Conservation (phyloP, 495 filamentous ascomycete genomes). For the Jackrogersella minutella region DNA sequence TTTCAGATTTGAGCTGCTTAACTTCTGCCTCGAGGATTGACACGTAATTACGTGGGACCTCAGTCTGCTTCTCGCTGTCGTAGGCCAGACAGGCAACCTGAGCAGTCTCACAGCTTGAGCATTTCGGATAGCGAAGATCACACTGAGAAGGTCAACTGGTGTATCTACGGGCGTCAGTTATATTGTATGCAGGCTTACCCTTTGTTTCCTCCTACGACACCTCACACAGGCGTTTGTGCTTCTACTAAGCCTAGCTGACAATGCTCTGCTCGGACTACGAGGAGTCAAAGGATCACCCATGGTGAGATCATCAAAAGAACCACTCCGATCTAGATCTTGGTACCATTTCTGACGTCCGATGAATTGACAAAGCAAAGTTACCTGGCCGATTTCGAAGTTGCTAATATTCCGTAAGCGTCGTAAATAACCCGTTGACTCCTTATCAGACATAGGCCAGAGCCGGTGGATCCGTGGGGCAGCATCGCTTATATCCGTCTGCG, state of each 20-base stretch:
- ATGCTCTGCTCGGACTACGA: conserved; percentile 18
- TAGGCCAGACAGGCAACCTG: conserved; percentile 38
- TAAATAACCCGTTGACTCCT: neutral
- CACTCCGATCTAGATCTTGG: neutral
- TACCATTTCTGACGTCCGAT: neutral
- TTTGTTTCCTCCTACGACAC: conserved; percentile 26
- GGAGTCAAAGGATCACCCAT: conserved; percentile 22
- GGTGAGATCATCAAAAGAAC: neutral
- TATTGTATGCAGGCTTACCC: conserved; percentile 1
- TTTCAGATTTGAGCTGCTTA: conserved; percentile 30
- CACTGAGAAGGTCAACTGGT: conserved; percentile 22
- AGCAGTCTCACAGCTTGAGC: conserved; percentile 40
- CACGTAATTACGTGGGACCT: conserved; percentile 42
- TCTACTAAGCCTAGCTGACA: conserved; percentile 19
- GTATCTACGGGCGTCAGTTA: neutral
- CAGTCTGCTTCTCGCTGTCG: conserved; percentile 39
- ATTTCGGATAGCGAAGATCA: conserved; percentile 40
- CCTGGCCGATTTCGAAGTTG: neutral
- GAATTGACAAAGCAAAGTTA: neutral
- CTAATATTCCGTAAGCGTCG: neutral
- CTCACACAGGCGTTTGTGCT: conserved; percentile 28
- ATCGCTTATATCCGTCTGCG: neutral
- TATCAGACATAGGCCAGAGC: neutral
- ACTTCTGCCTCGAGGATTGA: conserved; percentile 41
- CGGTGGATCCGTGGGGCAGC: neutral